These are phyloP conservation scores for Rhizophagus prolifer DNA, from an alignment of 192 early-diverging fungal species.

Conservation along the genomic window DNA sequence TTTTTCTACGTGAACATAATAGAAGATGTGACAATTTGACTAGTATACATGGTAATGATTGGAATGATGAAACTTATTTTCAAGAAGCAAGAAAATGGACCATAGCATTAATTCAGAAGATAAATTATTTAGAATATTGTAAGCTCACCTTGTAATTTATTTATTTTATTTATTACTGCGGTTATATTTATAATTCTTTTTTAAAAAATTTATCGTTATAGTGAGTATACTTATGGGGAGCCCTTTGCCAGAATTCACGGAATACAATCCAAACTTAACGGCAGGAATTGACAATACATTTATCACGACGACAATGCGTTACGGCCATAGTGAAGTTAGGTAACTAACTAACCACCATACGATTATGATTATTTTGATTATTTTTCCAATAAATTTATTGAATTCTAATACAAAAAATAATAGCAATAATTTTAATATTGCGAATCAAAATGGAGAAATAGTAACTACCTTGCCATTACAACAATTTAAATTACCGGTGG, in stretches of 20 bases:
- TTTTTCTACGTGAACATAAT: conserved; percentile 18
- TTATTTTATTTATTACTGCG: neutral
- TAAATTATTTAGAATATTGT: conserved; percentile 9
- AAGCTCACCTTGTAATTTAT: neutral
- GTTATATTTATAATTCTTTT: neutral
- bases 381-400: too few species aligned
- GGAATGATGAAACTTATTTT: conserved; percentile 16
- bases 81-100: conserved; percentile 12
- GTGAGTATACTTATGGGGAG: neutral
- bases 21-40: neutral
- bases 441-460: neutral
- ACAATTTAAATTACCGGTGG: neutral
- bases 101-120: neutral
- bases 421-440: neutral
- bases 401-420: too few species aligned
- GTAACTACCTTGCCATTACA: neutral
- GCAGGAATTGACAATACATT: neutral
- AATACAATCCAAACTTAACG: neutral
- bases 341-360: neutral
- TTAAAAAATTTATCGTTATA: neutral
- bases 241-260: neutral
- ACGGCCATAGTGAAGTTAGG: conserved; percentile 10
- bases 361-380: too few species aligned
- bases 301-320: neutral
- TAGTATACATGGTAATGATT: neutral